Evolutionary conservation across 2,329 filamentous ascomycete genomes (phyloP).

Genomic region (Pyricularia sp.): DNA sequence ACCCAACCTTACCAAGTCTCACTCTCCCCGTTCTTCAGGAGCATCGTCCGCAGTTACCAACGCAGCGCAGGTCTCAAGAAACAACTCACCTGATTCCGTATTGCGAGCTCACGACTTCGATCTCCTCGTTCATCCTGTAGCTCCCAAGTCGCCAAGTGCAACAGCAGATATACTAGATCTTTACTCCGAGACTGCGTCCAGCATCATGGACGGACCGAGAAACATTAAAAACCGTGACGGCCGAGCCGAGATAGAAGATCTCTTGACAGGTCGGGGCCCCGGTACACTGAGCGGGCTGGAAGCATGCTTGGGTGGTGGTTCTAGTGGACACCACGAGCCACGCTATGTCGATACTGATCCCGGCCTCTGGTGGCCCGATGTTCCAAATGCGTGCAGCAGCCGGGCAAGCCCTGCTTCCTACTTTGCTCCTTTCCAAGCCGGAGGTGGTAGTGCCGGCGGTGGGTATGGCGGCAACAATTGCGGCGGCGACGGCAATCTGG

Average conservation of each 20-base stretch:
- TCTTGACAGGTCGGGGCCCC: neutral
- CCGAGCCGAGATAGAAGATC: neutral
- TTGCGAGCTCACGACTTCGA: neutral
- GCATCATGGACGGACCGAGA: neutral
- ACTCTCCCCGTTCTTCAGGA: neutral
- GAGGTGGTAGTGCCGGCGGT: neutral
- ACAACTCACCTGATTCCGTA: neutral
- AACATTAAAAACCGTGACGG: neutral
- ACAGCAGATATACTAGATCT: neutral
- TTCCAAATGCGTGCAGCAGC: neutral
- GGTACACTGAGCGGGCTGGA: neutral
- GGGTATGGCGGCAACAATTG: neutral
- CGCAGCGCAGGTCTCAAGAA: neutral
- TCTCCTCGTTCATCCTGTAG: neutral
- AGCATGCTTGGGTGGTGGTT: neutral
- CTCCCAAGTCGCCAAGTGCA: neutral
- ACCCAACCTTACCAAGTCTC: neutral
- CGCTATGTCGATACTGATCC: neutral
- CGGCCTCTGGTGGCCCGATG: neutral
- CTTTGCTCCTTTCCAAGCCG: neutral
- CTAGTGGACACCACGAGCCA: neutral
- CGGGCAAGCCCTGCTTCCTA: neutral
- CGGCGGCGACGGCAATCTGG: neutral
- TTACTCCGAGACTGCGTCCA: neutral
- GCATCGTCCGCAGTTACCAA: neutral